These are phyloP conservation scores for Cercospora zeae-maydis DNA, from an alignment of 2,329 filamentous ascomycete species.

Conservation along the genomic window DNA sequence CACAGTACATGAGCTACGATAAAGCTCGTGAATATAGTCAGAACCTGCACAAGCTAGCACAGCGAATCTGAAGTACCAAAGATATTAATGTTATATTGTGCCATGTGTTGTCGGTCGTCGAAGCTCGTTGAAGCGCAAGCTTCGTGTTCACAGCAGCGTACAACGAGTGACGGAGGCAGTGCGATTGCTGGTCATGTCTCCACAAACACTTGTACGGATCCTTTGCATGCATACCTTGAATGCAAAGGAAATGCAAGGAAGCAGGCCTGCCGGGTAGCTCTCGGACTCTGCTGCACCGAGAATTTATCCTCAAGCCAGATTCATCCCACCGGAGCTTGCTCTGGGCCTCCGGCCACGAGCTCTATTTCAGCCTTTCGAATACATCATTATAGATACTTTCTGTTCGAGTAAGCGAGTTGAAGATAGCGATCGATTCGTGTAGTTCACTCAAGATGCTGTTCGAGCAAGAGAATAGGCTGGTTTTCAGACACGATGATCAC, in stretches of 20 bases:
- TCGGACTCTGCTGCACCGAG: not conserved
- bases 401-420: not conserved
- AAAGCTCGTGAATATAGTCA: not conserved
- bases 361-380: not conserved
- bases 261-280: not conserved
- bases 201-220: not conserved
- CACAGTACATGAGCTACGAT: slow-evolving; percentile 5
- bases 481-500: slow-evolving; percentile 56
- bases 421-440: not conserved
- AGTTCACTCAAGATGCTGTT: slow-evolving; percentile 34
- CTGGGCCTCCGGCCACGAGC: not conserved
- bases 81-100: no score
- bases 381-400: not conserved
- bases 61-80: not conserved
- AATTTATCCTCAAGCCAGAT: not conserved
- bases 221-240: not conserved
- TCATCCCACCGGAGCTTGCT: slow-evolving; percentile 2
- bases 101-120: not conserved
- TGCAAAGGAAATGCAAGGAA: not conserved
- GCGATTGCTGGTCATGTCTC: not conserved
- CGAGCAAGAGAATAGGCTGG: slow-evolving; percentile 53
- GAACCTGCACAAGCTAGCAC: not conserved
- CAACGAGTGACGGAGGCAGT: not conserved
- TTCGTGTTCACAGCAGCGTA: not conserved
- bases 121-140: not conserved